phyloP scores from a whole-genome alignment of 768 basidiomycete genomes.

The Russula olivacea region DNA sequence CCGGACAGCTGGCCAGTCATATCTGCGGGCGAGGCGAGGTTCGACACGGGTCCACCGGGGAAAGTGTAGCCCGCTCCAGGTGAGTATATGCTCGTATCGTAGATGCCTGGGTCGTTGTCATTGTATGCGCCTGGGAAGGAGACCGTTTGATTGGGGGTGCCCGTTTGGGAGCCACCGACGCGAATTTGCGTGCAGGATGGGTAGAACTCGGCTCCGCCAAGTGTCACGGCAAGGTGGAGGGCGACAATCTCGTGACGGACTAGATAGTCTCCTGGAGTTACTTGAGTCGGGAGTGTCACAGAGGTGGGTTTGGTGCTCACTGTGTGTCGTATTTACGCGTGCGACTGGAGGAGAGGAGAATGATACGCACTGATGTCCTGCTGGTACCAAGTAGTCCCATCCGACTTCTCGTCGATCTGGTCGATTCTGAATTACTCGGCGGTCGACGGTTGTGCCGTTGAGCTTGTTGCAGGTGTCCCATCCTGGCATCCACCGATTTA shows the following conservation, averaged over 20 bases:
- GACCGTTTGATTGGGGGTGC: constrained; percentile 51
- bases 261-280: constrained; percentile 67
- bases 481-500: too few species aligned
- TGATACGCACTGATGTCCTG: constrained; percentile 28
- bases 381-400: constrained; percentile 31
- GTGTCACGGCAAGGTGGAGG: constrained; percentile 53
- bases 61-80: neutral
- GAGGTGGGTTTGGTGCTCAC: constrained; percentile 28
- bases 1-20: neutral
- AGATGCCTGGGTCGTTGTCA: constrained; percentile 66
- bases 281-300: constrained; percentile 36
- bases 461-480: too few species aligned
- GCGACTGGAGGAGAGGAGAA: neutral
- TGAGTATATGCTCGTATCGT: constrained; percentile 38
- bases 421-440: too few species aligned
- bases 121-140: constrained; percentile 68
- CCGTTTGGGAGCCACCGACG: constrained; percentile 50
- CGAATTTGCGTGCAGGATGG: constrained; percentile 55
- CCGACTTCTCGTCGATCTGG: too few species aligned
- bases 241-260: constrained; percentile 77
- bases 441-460: too few species aligned
- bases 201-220: constrained; percentile 75
- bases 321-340: neutral
- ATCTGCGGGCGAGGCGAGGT: constrained; percentile 16
- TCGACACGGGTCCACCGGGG: constrained; percentile 23